phyloP scores from a whole-genome alignment of 805 yeast genomes.

The Barnettozyma californica region DNA sequence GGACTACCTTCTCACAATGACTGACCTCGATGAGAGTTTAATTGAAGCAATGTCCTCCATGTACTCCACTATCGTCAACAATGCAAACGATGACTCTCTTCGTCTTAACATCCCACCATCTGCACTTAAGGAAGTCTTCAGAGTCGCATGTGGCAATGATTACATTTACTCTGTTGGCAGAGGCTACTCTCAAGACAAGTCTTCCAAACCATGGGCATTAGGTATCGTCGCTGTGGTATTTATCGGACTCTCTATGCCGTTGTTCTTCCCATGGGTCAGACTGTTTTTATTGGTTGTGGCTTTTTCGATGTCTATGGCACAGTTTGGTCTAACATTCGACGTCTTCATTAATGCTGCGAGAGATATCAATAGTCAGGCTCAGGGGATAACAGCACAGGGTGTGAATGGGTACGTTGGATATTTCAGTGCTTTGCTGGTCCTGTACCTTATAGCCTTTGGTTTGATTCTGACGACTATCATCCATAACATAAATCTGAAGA shows the following conservation, averaged over 20 bases:
- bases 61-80: not conserved
- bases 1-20: slow-evolving; percentile 3
- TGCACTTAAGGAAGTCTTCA: not conserved
- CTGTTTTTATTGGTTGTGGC: not conserved
- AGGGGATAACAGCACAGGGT: not conserved
- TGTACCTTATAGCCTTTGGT: not conserved
- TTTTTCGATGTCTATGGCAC: slow-evolving; percentile 1
- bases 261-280: not conserved
- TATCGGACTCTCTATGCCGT: not conserved
- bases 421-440: not conserved
- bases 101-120: slow-evolving; percentile 4
- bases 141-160: slow-evolving; percentile 1
- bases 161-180: not conserved
- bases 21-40: not conserved
- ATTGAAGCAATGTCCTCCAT: not conserved
- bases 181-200: not conserved
- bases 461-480: not conserved
- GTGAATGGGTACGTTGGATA: slow-evolving; percentile 1
- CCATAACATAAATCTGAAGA: not conserved
- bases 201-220: slow-evolving; percentile 3
- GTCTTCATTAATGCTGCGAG: not conserved
- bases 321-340: slow-evolving; percentile 1
- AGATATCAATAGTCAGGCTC: not conserved
- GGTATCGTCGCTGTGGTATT: not conserved
- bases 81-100: not conserved